phyloP scores from a whole-genome alignment of 2,329 filamentous ascomycete genomes.

The Curvularia hawaiiensis region DNA sequence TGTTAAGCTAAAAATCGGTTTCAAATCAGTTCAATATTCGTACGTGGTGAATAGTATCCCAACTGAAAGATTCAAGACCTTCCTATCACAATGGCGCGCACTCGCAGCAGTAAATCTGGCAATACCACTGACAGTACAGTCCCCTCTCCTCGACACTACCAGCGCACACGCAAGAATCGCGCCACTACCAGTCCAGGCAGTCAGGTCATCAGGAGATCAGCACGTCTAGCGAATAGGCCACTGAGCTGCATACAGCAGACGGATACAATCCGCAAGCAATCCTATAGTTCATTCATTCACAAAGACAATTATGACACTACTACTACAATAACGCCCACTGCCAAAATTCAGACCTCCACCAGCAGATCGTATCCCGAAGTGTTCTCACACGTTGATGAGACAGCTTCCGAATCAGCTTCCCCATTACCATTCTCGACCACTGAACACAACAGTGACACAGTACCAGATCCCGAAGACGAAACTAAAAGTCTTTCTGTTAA shows the following conservation, averaged over 20 bases:
- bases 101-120: neutral
- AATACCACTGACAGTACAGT: neutral
- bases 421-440: neutral
- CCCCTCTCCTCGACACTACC: neutral
- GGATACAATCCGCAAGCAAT: neutral
- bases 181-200: neutral
- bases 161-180: neutral
- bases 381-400: neutral
- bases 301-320: neutral
- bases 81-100: neutral
- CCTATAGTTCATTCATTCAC: neutral
- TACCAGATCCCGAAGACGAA: neutral
- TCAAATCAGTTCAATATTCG: too few species aligned
- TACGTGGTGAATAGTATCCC: neutral
- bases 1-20: neutral
- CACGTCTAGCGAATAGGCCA: neutral
- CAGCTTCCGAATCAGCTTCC: neutral
- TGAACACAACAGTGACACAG: neutral
- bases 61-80: neutral
- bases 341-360: too few species aligned
- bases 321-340: neutral
- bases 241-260: neutral
- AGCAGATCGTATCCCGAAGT: neutral
- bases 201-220: neutral
- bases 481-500: neutral